phyloP scores from a whole-genome alignment of 352 stramenopile genomes.

The Phytophthora litchii region DNA sequence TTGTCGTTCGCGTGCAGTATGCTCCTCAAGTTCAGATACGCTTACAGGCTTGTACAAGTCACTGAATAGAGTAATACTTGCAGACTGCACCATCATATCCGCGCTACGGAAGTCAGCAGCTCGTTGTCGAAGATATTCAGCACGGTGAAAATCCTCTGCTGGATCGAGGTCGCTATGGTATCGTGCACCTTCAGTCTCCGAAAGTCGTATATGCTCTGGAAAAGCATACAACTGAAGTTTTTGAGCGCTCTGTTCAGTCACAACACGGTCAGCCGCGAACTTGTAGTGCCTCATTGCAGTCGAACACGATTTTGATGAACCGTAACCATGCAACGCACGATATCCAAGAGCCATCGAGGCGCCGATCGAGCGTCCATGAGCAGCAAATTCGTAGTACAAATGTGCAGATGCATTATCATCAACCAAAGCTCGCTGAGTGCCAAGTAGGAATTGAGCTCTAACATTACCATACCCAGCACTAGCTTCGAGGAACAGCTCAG shows the following conservation, averaged over 20 bases:
- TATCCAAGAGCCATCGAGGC: constrained; percentile 81
- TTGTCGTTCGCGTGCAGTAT: constrained; percentile 32
- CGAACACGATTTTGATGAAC: constrained; percentile 56
- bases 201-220: constrained; percentile 37
- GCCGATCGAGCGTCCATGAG: constrained; percentile 37
- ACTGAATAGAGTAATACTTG: constrained; percentile 66
- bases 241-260: constrained; percentile 27
- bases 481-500: constrained; percentile 39
- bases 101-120: constrained; percentile 31
- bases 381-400: constrained; percentile 71
- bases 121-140: constrained; percentile 57
- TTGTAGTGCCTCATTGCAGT: constrained; percentile 78
- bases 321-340: constrained; percentile 58
- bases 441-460: constrained; percentile 57
- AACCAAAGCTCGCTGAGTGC: constrained; percentile 26
- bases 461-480: constrained; percentile 44
- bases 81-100: constrained; percentile 51
- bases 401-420: constrained; percentile 22
- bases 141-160: constrained; percentile 45
- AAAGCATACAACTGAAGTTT: constrained; percentile 41
- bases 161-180: constrained; percentile 16
- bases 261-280: constrained; percentile 60
- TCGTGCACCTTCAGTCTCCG: constrained; percentile 40
- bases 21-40: constrained; percentile 28
- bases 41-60: constrained; percentile 36